Evolutionary conservation across 2,329 filamentous ascomycete genomes (phyloP).

Genomic region (Colletotrichum sp.): DNA sequence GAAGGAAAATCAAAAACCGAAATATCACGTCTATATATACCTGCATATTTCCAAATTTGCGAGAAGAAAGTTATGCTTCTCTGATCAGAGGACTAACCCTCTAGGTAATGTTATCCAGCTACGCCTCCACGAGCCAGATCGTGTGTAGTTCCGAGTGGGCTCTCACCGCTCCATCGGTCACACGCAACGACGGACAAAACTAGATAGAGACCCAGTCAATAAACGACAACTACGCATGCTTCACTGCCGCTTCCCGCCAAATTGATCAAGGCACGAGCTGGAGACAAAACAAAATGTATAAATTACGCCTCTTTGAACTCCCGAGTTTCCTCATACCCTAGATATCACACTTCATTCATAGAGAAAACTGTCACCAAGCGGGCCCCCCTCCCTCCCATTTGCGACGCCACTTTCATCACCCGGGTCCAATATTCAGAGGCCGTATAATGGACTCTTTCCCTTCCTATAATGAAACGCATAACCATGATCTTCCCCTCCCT

Average conservation of each 20-base stretch:
- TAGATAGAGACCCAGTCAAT: neutral
- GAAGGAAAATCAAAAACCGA: neutral
- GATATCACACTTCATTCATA: slow-evolving; percentile 16
- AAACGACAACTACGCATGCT: neutral
- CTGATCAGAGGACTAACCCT: neutral
- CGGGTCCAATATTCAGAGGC: slow-evolving; percentile 8
- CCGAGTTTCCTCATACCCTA: slow-evolving; percentile 20
- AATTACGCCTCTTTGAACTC: slow-evolving; percentile 21
- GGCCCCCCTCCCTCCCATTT: neutral
- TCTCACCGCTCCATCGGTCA: neutral
- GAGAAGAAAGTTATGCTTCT: neutral
- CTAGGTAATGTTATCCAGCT: neutral
- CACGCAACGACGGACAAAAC: neutral
- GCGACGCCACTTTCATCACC: slow-evolving; percentile 1
- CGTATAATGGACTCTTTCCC: neutral
- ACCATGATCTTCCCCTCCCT: neutral
- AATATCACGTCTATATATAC: neutral
- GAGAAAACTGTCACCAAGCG: neutral
- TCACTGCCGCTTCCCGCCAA: neutral
- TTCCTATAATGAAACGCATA: neutral
- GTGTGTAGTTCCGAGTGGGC: neutral
- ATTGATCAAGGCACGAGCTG: neutral
- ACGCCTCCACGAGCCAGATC: neutral
- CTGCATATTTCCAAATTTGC: neutral
- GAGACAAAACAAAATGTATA: slow-evolving; percentile 17